phyloP scores from a whole-genome alignment of 805 yeast species.

The Yamadazyma akitaensis region DNA sequence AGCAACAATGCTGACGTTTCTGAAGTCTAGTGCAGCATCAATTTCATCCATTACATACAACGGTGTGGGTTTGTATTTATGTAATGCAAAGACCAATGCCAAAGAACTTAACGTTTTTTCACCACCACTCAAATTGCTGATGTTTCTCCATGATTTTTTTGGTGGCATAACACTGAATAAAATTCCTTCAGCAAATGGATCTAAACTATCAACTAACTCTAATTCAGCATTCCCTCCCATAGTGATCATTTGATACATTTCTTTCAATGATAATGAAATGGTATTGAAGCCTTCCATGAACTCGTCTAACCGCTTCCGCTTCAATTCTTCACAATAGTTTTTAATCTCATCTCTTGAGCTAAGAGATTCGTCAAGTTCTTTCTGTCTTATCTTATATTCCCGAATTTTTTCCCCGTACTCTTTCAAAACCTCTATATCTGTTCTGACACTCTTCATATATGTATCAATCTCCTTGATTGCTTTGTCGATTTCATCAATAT shows the following conservation, averaged over 20 bases:
- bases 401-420: constrained; percentile 68
- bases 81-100: constrained; percentile 94
- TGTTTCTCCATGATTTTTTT: constrained; percentile 95
- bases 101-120: constrained; percentile 93
- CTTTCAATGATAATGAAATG: constrained; percentile 84
- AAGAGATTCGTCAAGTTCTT: constrained; percentile 68
- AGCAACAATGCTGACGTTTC: constrained; percentile 96
- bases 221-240: constrained; percentile 99
- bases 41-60: constrained; percentile 98
- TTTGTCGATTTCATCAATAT: constrained; percentile 46
- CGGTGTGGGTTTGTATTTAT: constrained; percentile 95
- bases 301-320: constrained; percentile 74
- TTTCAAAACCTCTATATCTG: constrained; percentile 69
- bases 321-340: constrained; percentile 60
- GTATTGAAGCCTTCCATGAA: constrained; percentile 90
- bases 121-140: constrained; percentile 94
- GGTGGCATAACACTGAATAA: constrained; percentile 99
- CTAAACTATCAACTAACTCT: constrained; percentile 90
- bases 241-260: constrained; percentile 97
- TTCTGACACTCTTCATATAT: constrained; percentile 52
- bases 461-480: constrained; percentile 55
- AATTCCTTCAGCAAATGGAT: constrained; percentile 98
- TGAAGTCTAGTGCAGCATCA: constrained; percentile 96
- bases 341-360: constrained; percentile 61
- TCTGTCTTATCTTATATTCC: constrained; percentile 63